Conservation (phyloP, 2,329 filamentous ascomycete genomes). For the Monosporascus ibericus region DNA sequence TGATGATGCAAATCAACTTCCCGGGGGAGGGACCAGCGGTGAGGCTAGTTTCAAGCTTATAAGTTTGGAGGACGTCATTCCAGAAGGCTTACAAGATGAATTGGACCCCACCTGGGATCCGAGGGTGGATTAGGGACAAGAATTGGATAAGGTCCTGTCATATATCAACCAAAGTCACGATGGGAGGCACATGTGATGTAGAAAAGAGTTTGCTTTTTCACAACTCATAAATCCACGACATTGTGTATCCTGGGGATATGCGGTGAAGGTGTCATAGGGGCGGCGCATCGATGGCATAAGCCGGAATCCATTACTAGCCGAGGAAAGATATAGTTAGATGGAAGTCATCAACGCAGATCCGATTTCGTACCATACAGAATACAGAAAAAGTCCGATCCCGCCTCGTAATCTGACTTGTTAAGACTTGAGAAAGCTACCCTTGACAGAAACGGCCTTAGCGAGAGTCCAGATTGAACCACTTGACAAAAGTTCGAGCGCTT, state of each 20-base stretch:
- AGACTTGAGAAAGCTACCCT: slow-evolving; percentile 35
- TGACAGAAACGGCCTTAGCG: slow-evolving; percentile 40
- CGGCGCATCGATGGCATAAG: no score
- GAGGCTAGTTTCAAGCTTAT: slow-evolving; percentile 47
- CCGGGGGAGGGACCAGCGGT: slow-evolving; percentile 36
- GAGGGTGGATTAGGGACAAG: slow-evolving; percentile 11
- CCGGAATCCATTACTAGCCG: no score
- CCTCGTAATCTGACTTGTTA: slow-evolving; percentile 1
- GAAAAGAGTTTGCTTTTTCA: no score
- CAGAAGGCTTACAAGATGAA: slow-evolving; percentile 27
- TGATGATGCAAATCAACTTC: slow-evolving; percentile 47
- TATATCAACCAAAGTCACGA: not conserved
- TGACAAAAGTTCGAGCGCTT: slow-evolving; percentile 49
- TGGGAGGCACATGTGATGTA: no score
- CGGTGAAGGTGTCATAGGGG: no score
- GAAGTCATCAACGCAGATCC: no score
- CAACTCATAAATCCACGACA: no score
- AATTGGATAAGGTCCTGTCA: not conserved
- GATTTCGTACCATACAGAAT: not conserved
- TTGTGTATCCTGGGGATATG: no score
- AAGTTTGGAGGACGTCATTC: slow-evolving; percentile 33
- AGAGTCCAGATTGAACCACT: slow-evolving; percentile 45
- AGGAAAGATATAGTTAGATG: no score
- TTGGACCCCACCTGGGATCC: slow-evolving; percentile 36
- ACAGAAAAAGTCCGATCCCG: not conserved